Evolutionary conservation across 1,139 yeast genomes (phyloP).

Genomic region (Hemisphaericaspora xylanilytica): DNA sequence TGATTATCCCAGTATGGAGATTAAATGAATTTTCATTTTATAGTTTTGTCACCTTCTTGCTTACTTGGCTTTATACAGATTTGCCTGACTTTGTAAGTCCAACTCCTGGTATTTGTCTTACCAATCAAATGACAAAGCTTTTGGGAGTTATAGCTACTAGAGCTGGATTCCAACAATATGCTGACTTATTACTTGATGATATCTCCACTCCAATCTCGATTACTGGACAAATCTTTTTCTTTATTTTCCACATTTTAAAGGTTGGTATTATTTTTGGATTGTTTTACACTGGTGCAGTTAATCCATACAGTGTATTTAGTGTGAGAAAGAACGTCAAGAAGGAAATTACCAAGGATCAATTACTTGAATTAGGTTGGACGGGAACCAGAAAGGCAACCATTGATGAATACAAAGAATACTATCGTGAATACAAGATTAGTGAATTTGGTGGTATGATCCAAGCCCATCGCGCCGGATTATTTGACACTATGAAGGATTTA

Average conservation of each 20-base stretch:
- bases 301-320: conserved; percentile 53
- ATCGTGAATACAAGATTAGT: conserved; percentile 63
- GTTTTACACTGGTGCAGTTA: conserved; percentile 68
- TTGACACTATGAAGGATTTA: conserved; percentile 55
- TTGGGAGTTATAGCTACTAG: conserved; percentile 32
- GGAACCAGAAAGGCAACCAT: conserved; percentile 74
- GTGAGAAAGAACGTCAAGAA: conserved; percentile 27
- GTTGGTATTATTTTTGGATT: conserved; percentile 52
- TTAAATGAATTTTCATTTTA: conserved; percentile 49
- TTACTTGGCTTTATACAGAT: conserved; percentile 86
- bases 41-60: conserved; percentile 43
- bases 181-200: conserved; percentile 49
- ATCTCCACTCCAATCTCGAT: conserved; percentile 37
- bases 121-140: conserved; percentile 54
- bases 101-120: conserved; percentile 85
- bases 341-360: conserved; percentile 51
- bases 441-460: conserved; percentile 74
- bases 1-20: conserved; percentile 79
- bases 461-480: conserved; percentile 74
- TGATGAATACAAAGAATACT: conserved; percentile 69
- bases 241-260: conserved; percentile 68
- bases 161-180: conserved; percentile 36
- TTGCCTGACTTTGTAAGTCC: conserved; percentile 86
- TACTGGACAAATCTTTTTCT: conserved; percentile 65
- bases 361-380: conserved; percentile 84